Evolutionary conservation across 305 asterid genomes (phyloP), one percentile per base, ranked within the genome.

Genomic region (Ajuga reptans): DNA sequence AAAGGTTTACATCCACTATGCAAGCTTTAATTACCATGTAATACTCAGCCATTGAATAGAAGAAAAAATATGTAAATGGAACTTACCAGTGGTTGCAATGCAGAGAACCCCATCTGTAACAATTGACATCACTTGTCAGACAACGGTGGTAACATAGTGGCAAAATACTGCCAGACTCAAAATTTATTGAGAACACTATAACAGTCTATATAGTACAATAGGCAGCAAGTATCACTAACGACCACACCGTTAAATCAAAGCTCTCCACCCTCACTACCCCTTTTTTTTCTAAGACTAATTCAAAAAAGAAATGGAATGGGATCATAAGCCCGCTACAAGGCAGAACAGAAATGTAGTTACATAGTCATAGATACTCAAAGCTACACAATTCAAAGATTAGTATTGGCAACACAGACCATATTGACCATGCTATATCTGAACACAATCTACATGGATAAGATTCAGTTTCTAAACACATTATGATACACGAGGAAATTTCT

Each of bases 31-130:
- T 57, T 8, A 64, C 59, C 41, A 50, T 31, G 52, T 69, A 15
- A 14, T 36, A 63, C 55, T 56, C 27, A 18, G 55, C 46, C 41
- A 33, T 37, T 36, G 42, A 69, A 57, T 57, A 37, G 47, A 47
- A 46, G n/a, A 52, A 27, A 64, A 67, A 45, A 18, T 41, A 39
- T 49, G 69, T 31, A 16, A 21, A 46, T n/a, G 24, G 66, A 66
- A 82, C 93, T 82, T 84, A 89, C 97, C 72, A 47, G 97, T 91
- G 55, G 95, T 89, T 36, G 81, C 85, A 77, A 89, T 56, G 41
- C 80, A 76, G 68, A 87, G 79, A 78, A 87, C 71, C 61, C 93
- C 95, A 87, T 87, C 97, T 91, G 93, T 85, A 82, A 71, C 27
- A 39, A 9, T 69, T 34, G 65, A 71, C 57, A 54, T 55, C 34